phyloP scores from a whole-genome alignment of 148 eudicot species.

The Rhododendron simsii region DNA sequence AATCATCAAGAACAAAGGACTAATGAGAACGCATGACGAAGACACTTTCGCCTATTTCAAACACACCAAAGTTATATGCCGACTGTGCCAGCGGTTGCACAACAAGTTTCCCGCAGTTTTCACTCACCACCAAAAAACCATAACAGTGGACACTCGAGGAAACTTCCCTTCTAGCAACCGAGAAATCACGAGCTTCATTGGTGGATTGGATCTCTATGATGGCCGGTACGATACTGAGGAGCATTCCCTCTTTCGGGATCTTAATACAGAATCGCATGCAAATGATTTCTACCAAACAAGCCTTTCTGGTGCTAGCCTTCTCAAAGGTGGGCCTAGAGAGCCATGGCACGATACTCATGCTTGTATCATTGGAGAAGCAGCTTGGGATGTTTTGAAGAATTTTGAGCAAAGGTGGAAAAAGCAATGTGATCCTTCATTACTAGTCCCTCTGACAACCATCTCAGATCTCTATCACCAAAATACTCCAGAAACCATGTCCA shows the following conservation, averaged over 20 bases:
- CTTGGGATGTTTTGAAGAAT: conserved; percentile 60
- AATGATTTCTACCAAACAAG: conserved; percentile 68
- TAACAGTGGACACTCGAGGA: conserved; percentile 47
- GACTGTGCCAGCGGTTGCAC: conserved; percentile 60
- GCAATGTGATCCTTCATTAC: conserved; percentile 64
- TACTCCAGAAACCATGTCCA: conserved; percentile 18
- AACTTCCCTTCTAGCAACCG: conserved; percentile 40
- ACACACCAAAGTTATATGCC: conserved; percentile 66
- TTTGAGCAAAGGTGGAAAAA: conserved; percentile 88
- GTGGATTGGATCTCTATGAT: conserved; percentile 83
- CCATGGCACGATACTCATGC: conserved; percentile 95
- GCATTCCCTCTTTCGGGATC: conserved; percentile 59
- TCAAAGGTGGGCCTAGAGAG: conserved; percentile 77
- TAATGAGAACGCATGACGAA: conserved; percentile 76
- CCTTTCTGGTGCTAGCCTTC: conserved; percentile 63
- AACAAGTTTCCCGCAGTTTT: conserved; percentile 60
- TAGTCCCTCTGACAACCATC: conserved; percentile 45
- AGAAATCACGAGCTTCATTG: conserved; percentile 76
- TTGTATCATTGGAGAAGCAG: conserved; percentile 70
- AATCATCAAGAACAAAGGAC: conserved; percentile 77
- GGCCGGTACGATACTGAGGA: conserved; percentile 84
- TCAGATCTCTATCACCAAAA: conserved; percentile 23
- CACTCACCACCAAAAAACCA: conserved; percentile 79
- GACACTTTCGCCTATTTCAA: conserved; percentile 64
- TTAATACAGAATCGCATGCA: conserved; percentile 52